Percentiles rank a stretch among this genome's conserved stretches.
Evolutionary conservation across 106 monocot species (phyloP).

Genomic region (Dendrobium catenatum): DNA sequence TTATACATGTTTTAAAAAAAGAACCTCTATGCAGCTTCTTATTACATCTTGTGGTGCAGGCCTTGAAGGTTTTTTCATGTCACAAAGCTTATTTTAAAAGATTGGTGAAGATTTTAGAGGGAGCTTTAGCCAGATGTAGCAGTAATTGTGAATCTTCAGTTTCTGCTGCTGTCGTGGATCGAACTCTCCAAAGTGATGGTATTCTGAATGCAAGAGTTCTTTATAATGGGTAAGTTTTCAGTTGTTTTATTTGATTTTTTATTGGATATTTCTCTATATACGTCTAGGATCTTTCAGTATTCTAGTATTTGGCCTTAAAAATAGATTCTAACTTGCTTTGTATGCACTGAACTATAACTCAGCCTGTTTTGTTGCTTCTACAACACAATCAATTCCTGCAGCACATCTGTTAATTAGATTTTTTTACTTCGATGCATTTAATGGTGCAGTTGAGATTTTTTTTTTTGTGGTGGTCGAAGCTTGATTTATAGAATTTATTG

Average conservation of each 20-base stretch:
- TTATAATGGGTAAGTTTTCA: slow-evolving; percentile 40
- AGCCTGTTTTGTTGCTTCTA: neutral
- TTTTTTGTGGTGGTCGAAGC: too few relatives aligned
- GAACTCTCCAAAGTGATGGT: slow-evolving; percentile 39
- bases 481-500: too few relatives aligned
- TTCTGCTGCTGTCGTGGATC: slow-evolving; percentile 36
- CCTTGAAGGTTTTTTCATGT: slow-evolving; percentile 42
- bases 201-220: slow-evolving; percentile 48
- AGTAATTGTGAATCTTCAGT: slow-evolving; percentile 28
- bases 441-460: too few relatives aligned
- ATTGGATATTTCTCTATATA: neutral
- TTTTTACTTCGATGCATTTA: too few relatives aligned
- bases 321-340: neutral
- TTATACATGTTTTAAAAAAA: neutral
- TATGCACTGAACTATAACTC: neutral
- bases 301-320: neutral
- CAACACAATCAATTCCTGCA: too few relatives aligned
- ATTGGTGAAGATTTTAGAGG: slow-evolving; percentile 37
- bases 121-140: slow-evolving; percentile 29
- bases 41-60: slow-evolving; percentile 26
- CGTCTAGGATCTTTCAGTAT: neutral
- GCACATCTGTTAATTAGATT: too few relatives aligned
- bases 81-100: slow-evolving; percentile 45
- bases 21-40: neutral
- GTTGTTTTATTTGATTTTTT: neutral